Evolutionary conservation across 2,329 filamentous ascomycete species (phyloP), one percentile per base, ranked within the genome.

Genomic region (Talaromyces sp.): DNA sequence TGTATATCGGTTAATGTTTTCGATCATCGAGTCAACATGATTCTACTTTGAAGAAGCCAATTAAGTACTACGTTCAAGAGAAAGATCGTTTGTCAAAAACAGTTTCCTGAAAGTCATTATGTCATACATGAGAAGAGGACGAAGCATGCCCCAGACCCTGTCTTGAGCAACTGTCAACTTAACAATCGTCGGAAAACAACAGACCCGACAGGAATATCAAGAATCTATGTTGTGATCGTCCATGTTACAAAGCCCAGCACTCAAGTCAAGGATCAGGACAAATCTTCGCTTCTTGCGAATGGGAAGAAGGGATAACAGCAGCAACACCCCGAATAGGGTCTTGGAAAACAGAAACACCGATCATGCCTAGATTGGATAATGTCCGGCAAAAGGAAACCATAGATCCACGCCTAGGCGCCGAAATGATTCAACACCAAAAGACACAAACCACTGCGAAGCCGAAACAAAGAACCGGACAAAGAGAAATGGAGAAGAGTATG

Each of bases 381-480:
- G 24, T 39, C 32, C 39, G 47, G 32, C 46, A 42, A 20, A 49
- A 52, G 35, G 29, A 45, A 50, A 42, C 44, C 50, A 45, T 40
- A 45, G 35, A 53, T 57, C 51, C 49, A 51, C 29, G 35, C 39
- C 36, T 33, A 51, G 35, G 30, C 56, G 48, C 51, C 54, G 36
- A 53, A 44, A 46, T 27, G 3, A 49, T 24, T 16, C 27, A 20
- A 27, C 36, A 43, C 11, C 17, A 17, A 45, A 14, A 32, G 27
- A 22, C 40, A 40, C 27, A 41, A 40, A 45, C 14, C 30, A 39
- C n/a, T 17, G 11, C 7, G 27, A 52, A 47, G 45, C 22, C 11
- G 16, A 49, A n/a, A 49, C 49, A 43, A 54, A 39, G n/a, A 13
- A 35, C n/a, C 4, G 27, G 11, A 33, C 35, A 36, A 14, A 46